Evolutionary conservation across 495 filamentous ascomycete genomes (phyloP).

Genomic region (Penicillium argentinense): DNA sequence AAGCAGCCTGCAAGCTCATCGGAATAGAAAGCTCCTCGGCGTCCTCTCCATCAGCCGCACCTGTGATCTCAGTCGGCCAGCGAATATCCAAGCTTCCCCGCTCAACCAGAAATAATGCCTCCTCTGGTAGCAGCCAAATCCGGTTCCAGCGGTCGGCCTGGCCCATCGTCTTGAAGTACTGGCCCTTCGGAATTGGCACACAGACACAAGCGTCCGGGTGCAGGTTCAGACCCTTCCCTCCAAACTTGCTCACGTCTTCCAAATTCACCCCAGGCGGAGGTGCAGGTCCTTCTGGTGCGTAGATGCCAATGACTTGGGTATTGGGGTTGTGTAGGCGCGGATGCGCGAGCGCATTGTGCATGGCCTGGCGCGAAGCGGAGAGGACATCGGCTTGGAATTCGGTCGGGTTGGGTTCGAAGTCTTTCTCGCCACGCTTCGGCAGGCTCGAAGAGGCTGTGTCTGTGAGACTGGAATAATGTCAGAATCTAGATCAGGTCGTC

Average conservation of each 20-base stretch:
- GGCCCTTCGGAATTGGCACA: slow-evolving; percentile 47
- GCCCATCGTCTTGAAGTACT: slow-evolving; percentile 59
- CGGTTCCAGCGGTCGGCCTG: slow-evolving; percentile 54
- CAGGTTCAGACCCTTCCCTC: slow-evolving; percentile 23
- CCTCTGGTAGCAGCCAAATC: slow-evolving; percentile 87
- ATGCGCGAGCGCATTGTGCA: slow-evolving; percentile 81
- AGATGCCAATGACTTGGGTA: slow-evolving; percentile 54
- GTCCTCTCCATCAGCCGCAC: slow-evolving; percentile 27
- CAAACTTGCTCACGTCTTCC: slow-evolving; percentile 11
- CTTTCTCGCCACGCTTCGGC: slow-evolving; percentile 86
- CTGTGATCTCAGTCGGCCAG: slow-evolving; percentile 59
- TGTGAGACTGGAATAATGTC: slow-evolving; percentile 23
- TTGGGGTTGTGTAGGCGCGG: slow-evolving; percentile 64
- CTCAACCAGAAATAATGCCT: slow-evolving; percentile 86
- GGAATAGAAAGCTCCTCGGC: slow-evolving; percentile 61
- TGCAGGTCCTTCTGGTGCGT: slow-evolving; percentile 38
- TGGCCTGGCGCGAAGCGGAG: slow-evolving; percentile 77
- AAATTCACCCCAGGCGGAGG: slow-evolving; percentile 15
- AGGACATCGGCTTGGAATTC: slow-evolving; percentile 73
- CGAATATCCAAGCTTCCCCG: slow-evolving; percentile 80
- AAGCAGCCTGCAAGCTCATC: slow-evolving; percentile 87
- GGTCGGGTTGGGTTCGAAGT: slow-evolving; percentile 93
- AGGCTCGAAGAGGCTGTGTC: slow-evolving; percentile 45
- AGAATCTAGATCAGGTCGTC: slow-evolving; percentile 3
- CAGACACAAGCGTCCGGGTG: slow-evolving; percentile 42